Conservation (phyloP, 257 asterid genomes). For the Fraxinus quadrangulata region DNA sequence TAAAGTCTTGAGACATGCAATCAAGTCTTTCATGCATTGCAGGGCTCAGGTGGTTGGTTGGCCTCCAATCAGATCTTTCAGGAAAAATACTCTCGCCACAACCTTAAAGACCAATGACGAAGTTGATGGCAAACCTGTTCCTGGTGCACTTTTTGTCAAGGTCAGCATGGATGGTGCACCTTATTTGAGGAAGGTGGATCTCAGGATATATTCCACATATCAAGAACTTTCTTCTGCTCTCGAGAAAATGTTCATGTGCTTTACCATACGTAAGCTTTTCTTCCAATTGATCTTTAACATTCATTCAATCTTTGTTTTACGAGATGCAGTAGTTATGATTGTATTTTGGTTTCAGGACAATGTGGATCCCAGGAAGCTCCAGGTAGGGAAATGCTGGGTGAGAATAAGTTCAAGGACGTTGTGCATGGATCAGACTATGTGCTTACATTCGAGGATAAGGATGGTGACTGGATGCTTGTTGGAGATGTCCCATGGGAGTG, state of each 20-base stretch:
- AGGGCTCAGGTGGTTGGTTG: conserved; percentile 93
- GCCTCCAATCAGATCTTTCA: conserved; percentile 85
- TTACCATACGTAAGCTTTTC: conserved; percentile 45
- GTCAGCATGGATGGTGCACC: conserved; percentile 98
- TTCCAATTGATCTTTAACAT: background rate
- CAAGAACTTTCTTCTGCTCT: conserved; percentile 81
- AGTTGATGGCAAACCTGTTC: conserved; percentile 72
- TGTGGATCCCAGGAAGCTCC: conserved; percentile 62
- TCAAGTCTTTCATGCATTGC: conserved; percentile 6
- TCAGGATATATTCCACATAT: conserved; percentile 63
- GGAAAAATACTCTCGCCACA: conserved; percentile 72
- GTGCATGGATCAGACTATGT: conserved; percentile 67
- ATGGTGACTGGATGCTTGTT: conserved; percentile 43
- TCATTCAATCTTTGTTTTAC: background rate
- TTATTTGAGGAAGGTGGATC: conserved; percentile 87
- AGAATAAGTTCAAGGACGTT: conserved; percentile 63
- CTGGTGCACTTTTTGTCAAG: conserved; percentile 72
- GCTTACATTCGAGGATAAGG: conserved; percentile 42
- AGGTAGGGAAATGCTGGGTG: conserved; percentile 50
- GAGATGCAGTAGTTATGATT: background rate
- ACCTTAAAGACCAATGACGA: conserved; percentile 71
- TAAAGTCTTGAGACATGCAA: background rate
- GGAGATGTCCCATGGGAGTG: conserved; percentile 48
- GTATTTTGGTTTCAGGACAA: conserved; percentile 43
- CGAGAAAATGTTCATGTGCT: conserved; percentile 90